Evolutionary conservation across 345 rosid genomes (phyloP).

Genomic region (Zanthoxylum bungeanum): DNA sequence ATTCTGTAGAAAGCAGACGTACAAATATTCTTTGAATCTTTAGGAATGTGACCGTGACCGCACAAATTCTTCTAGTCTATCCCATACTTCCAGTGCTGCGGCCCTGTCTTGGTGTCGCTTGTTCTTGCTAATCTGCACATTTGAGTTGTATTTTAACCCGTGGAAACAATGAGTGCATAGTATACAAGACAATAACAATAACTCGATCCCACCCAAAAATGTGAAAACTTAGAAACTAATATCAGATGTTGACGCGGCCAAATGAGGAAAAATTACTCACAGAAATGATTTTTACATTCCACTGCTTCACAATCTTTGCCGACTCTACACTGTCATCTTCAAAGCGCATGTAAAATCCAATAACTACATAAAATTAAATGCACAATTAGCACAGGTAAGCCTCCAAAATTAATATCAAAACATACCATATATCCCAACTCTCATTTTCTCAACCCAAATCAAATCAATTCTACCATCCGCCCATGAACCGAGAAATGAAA

Average conservation of each 20-base stretch:
- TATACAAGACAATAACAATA: neutral
- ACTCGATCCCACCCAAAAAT: neutral
- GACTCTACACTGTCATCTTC: slow-evolving; percentile 97
- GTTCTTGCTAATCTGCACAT: slow-evolving; percentile 88
- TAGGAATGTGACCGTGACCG: slow-evolving; percentile 80
- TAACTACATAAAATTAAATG: slow-evolving; percentile 48
- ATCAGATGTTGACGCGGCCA: neutral
- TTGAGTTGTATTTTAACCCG: slow-evolving; percentile 8
- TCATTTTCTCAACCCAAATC: neutral
- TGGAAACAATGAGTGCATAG: neutral
- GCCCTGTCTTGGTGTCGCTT: slow-evolving; percentile 94
- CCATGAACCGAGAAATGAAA: neutral
- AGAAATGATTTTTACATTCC: slow-evolving; percentile 97
- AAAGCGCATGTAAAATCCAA: slow-evolving; percentile 90
- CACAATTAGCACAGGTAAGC: neutral
- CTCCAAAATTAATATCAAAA: neutral
- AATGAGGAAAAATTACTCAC: slow-evolving; percentile 33
- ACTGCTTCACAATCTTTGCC: slow-evolving; percentile 89
- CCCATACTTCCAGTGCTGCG: slow-evolving; percentile 98
- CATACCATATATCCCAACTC: neutral
- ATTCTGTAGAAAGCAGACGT: slow-evolving; percentile 18
- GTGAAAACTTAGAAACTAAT: neutral
- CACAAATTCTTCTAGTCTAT: slow-evolving; percentile 84
- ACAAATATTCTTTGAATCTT: slow-evolving; percentile 25
- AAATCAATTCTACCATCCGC: neutral